Conservation (phyloP, 352 stramenopile species). For the Blastocystis sp. region DNA sequence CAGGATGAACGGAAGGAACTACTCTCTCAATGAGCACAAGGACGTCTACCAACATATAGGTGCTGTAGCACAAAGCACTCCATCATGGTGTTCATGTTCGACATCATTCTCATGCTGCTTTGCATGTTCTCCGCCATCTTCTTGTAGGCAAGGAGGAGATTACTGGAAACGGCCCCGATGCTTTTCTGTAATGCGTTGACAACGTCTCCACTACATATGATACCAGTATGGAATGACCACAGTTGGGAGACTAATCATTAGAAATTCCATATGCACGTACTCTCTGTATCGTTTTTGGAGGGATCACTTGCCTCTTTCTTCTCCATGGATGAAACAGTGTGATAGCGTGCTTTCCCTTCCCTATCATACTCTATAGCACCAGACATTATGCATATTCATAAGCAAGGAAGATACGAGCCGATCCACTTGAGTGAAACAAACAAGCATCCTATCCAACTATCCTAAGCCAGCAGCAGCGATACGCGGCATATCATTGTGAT, state of each 20-base stretch:
- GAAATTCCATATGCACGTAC: background rate
- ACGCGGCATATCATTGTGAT: slow-evolving; percentile 66
- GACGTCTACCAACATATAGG: slow-evolving; percentile 19
- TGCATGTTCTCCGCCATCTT: slow-evolving; percentile 40
- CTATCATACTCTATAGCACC: no score
- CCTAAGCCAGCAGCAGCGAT: slow-evolving; percentile 64
- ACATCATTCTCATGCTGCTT: slow-evolving; percentile 7
- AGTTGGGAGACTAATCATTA: slow-evolving; percentile 32
- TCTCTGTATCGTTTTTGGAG: background rate
- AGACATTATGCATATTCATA: no score
- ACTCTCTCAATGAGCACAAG: background rate
- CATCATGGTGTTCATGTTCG: slow-evolving; percentile 63
- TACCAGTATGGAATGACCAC: background rate
- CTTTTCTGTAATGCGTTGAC: slow-evolving; percentile 11
- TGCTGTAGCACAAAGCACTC: slow-evolving; percentile 27
- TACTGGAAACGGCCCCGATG: slow-evolving; percentile 4
- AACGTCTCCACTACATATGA: background rate
- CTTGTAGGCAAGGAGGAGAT: slow-evolving; percentile 11
- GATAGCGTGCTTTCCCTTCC: no score
- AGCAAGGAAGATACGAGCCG: no score
- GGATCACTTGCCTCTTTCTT: no score
- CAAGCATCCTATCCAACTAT: background rate
- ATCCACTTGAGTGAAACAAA: background rate
- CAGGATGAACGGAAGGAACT: slow-evolving; percentile 21
- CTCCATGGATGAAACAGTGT: no score